Evolutionary conservation across 1,284 basidiomycete species (phyloP).

Genomic region (Phlebopus sp.): DNA sequence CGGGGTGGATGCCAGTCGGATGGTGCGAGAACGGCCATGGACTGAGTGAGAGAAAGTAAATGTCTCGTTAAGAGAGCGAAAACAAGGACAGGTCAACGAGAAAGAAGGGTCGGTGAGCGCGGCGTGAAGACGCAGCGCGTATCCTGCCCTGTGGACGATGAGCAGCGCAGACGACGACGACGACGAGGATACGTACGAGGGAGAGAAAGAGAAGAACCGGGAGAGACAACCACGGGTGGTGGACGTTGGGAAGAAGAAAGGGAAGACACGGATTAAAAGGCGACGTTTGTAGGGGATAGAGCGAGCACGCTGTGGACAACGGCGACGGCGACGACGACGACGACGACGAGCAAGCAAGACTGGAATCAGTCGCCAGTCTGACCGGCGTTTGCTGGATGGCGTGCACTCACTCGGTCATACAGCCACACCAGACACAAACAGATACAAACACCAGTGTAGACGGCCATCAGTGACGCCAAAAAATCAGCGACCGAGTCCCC

Average conservation of each 20-base stretch:
- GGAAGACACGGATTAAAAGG: slow-evolving; percentile 3
- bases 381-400: neutral
- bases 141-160: neutral
- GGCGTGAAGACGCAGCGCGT: neutral
- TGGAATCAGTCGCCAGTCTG: neutral
- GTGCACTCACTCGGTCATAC: neutral
- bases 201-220: slow-evolving; percentile 4
- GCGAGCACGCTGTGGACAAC: neutral
- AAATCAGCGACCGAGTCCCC: no score
- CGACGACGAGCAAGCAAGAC: neutral
- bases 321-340: neutral
- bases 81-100: neutral
- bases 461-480: no score
- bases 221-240: slow-evolving; percentile 2
- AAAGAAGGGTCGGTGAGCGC: neutral
- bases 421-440: no score
- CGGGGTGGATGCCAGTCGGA: slow-evolving; percentile 67
- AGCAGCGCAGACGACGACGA: neutral
- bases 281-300: neutral
- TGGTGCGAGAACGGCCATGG: slow-evolving; percentile 75
- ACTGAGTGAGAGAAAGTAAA: slow-evolving; percentile 20
- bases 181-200: neutral
- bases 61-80: slow-evolving; percentile 11
- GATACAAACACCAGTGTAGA: no score
- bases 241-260: slow-evolving; percentile 5